Base-by-base conservation (phyloP, 164 flowering plant genomes). In the Warburgia ugandensis region DNA sequence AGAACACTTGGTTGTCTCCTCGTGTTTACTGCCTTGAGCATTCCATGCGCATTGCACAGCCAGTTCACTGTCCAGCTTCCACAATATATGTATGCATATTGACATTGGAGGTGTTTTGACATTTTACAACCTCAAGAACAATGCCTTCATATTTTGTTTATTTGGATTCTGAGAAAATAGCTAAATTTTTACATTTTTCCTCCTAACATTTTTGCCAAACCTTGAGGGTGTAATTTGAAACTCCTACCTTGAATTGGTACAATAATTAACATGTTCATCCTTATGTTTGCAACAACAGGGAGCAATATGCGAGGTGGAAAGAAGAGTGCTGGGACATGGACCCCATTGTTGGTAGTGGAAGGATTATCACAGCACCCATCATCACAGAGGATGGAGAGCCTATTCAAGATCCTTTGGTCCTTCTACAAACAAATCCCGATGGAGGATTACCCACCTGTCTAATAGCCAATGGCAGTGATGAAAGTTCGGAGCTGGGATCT, bases 321-420 rank as follows among this genome's bases (percentile, higher is more conserved):
- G 84, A 83, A 45, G 92, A 75, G 25, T 89, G 99, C 55, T 67
- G 63, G 33, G 61, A 77, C 59, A 72, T 89, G 79, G 86, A 86
- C 70, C 76, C 92, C 48, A 54, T 86, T 47, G 69, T 94, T 65
- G 99, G 97, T 40, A 94, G 97, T 63, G 99, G 99, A 9, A 82
- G 74, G 49, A 81, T 71, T 63, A 78, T 94, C 36, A 94, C 99
- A 4, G 96, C 99, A 26, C 99, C 99, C 22, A 62, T 86, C 39
- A 78, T 94, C 53, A 80, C 84, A 1, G 97, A 89, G 50, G 71
- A 82, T 48, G 99, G 99, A 41, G 73, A 73, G 47, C 94, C 96
- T 50, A 84, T 79, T 68, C 73, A 71, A 39, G 97, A 86, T 68
- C 94, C 99, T 30, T 29, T 89, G 44, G 89, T 82, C 28, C 80